Percentiles rank a stretch among this genome's conserved stretches.
phyloP scores from a whole-genome alignment of 1,284 basidiomycete species.

The Phellopilus nigrolimitatus region DNA sequence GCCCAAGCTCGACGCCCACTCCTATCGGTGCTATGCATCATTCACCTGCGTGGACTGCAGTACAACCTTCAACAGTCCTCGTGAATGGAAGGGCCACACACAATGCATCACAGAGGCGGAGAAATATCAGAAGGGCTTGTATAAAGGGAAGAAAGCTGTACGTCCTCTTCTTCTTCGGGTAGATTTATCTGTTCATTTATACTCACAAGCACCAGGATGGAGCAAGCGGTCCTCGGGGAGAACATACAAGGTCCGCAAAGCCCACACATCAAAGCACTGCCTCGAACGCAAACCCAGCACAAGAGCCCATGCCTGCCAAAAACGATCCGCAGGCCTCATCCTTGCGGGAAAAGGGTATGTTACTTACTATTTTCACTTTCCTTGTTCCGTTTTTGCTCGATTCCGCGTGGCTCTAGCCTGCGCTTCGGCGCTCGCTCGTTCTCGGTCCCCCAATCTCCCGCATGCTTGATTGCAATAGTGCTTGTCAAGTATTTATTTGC shows the following conservation, averaged over 20 bases:
- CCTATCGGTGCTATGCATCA: conserved; percentile 51
- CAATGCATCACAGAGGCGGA: conserved; percentile 86
- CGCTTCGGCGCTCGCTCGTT: too few relatives aligned
- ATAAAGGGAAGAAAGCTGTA: conserved; percentile 70
- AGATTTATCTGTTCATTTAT: not conserved
- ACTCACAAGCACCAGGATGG: conserved; percentile 6
- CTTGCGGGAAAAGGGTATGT: too few relatives aligned
- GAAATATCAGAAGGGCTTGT: conserved; percentile 85
- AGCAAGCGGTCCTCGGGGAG: not conserved
- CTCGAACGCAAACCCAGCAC: conserved; percentile 23
- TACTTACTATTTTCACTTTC: too few relatives aligned
- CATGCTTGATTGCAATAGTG: too few relatives aligned
- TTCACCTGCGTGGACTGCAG: conserved; percentile 90
- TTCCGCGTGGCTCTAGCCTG: too few relatives aligned
- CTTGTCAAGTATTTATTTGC: too few relatives aligned
- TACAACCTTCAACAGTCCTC: conserved; percentile 68
- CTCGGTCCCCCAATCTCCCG: too few relatives aligned
- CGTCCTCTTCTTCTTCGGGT: not conserved
- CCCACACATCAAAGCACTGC: not conserved
- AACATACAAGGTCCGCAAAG: conserved; percentile 12
- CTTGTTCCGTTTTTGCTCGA: too few relatives aligned
- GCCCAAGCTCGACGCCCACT: conserved; percentile 79
- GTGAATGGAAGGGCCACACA: conserved; percentile 80
- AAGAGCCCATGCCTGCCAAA: too few relatives aligned
- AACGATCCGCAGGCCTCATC: too few relatives aligned